Base-by-base conservation (phyloP, 2,329 filamentous ascomycete species). In the Neofusicoccum sp. region DNA sequence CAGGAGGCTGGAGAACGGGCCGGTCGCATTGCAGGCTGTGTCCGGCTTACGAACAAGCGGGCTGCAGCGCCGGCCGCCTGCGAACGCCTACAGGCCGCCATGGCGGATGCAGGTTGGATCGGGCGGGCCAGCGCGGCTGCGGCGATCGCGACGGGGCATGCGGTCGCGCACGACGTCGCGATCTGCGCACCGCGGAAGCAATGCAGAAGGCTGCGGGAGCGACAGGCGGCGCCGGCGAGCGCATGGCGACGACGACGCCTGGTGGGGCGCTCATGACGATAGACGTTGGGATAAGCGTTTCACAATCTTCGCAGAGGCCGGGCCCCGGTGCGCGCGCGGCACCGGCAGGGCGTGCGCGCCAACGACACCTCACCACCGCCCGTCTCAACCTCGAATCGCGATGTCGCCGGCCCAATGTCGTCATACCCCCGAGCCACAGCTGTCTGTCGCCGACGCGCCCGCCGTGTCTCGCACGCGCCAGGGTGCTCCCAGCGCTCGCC, bases 261-360 rank as follows among this genome's bases (percentile, higher is more conserved):
- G 45, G 4, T 16, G 45, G 45, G 28, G 45, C 45, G 28, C 30
- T 6, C 7, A 53, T 53, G 49, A 53, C 49, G 49, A 53, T 40
- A 53, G 49, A 53, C 20, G 49, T 53, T 7, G n/a, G 36, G 49
- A 53, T 53, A 53, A 53, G 24, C 49, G 49, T 53, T 53, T 40
- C 49, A 53, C 49, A 34, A 33, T 12, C n/a, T 28, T 12, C 3
- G 44, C 44, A 26, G 20, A 51, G 49, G 49, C 34, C 24, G 49
- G 34, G 11, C 24, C 34, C 34, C 48, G 6, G 49, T 24, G 34
- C 40, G 34, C 40, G 36, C n/a, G 49, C 33, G 16, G 14, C 20
- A 20, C 20, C 20, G 20, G 20, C 20, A 20, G 20, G 20, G 20
- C 20, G 20, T 20, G 20, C 20, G 20, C 20, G 33, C 48, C 48